Evolutionary conservation across 495 filamentous ascomycete species (phyloP), one percentile per base, ranked within the genome.

Genomic region (Lasiosphaeris hirsuta): DNA sequence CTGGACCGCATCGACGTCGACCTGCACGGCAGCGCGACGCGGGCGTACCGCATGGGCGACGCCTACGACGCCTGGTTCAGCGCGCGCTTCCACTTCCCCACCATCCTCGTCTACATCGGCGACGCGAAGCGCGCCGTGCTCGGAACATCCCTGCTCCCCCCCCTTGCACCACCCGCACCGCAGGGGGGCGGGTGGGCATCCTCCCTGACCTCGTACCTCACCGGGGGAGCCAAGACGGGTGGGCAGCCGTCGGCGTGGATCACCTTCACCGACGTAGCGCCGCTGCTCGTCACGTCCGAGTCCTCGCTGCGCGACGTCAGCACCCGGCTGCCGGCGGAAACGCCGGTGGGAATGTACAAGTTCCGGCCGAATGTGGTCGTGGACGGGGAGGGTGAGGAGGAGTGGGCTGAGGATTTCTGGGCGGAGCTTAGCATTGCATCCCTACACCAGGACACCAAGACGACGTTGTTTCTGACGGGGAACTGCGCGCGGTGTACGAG

Each of bases 361-460:
- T 92, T 96, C 71, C 82, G 93, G 30, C 87, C 91, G 0, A 96
- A 96, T 63, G 83, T 96, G 40, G 84, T 96, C 7, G 69, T 96
- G 7, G 78, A 81, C 9, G 86, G 66, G 7, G 75, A 79, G 3
- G 86, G 63, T 4, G 69, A 71, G 34, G 62, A 63, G 8, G 78
- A 84, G 0, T 97, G 82, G 70, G 92, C 91, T 15, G 92, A 97
- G 64, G 93, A 96, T 60, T 94, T 82, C 66, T 97, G 92, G 92
- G 84, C 76, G 9, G 86, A 88, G 64, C 65, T 90, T 33, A 57
- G 59, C 3, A 62, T 90, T 19, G 48, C 23, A 40, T 17, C 48
- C 47, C n/a, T 57, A 59, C 14, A 51, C 40, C 17, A 56, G 15
- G 17, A 10, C 15, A 15, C n/a, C 54, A 57, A 62, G 41, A 60